phyloP scores from a whole-genome alignment of 1,284 basidiomycete species.

The Leccinum laetum region DNA sequence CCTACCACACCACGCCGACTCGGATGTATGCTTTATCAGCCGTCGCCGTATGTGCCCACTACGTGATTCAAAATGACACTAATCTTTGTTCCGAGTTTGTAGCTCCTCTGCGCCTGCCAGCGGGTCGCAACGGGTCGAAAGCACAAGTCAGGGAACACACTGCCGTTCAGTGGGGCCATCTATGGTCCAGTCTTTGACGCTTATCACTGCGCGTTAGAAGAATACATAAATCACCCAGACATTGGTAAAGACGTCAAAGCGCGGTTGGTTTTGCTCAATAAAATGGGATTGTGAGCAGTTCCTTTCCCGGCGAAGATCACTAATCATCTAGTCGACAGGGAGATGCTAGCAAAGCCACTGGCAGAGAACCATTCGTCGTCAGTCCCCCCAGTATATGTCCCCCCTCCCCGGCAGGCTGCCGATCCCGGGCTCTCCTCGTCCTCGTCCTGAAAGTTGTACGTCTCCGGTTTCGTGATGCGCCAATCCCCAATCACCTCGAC shows the following conservation, averaged over 20 bases:
- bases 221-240: not conserved
- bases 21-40: not conserved
- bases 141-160: not conserved
- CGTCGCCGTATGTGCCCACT: too few species aligned
- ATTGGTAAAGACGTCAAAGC: not conserved
- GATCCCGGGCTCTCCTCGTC: not conserved
- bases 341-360: not conserved
- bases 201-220: not conserved
- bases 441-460: not conserved
- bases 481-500: too few species aligned
- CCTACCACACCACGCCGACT: too few species aligned
- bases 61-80: too few species aligned
- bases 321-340: not conserved
- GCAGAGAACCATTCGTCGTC: not conserved
- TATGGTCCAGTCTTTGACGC: not conserved
- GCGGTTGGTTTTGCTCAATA: too few species aligned
- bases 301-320: not conserved
- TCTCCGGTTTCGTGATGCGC: too few species aligned
- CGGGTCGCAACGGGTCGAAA: not conserved
- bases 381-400: not conserved
- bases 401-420: not conserved
- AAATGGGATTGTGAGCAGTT: not conserved
- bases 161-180: not conserved
- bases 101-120: not conserved
- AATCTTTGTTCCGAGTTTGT: not conserved